Evolutionary conservation across 2,329 filamentous ascomycete species (phyloP), one percentile per base, ranked within the genome.

Genomic region (Orbilia javanica): DNA sequence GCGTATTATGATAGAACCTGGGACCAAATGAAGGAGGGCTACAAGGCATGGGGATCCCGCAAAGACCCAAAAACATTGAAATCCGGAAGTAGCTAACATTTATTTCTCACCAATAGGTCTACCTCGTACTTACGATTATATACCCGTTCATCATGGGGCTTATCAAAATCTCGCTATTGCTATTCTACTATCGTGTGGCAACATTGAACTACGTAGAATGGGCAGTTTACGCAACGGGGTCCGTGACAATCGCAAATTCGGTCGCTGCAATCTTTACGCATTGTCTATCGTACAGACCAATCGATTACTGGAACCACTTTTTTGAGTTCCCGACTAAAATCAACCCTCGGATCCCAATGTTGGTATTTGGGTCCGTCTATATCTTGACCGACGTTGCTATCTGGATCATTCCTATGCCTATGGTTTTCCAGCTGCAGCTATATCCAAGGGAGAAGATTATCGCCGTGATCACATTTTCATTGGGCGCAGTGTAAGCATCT

Each of bases 71-170:
- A 2, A 6, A 11, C 1, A n/a, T 8, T 42, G n/a, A 36, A 5
- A 11, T 36, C 0, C 15, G n/a, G 13, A 20, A 29, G 25, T 48
- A 46, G 22, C 55, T 63, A 70, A 70, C 20, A 44, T 18, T 11
- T 18, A 31, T 1, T 22, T 10, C 6, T 10, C 10, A 13, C 20
- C 4, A 44, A 64, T 15, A 75, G 71, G 20, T 36, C 3, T 67
- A 75, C n/a, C 20, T 68, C 15, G 22, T 63, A 1, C 52, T 75
- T 7, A 53, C 22, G 5, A 31, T 55, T 4, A 36, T 68, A 4
- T 75, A 75, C 25, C 71, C 71, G 29, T 75, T 64, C 29, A 44
- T 57, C 13, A 68, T 75, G 57, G n/a, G 25, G 7, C 6, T 52
- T 4, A 62, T 68, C 20, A 75, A 75, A 50, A 42, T 75, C 18